Percentiles rank a stretch among this genome's conserved stretches.
Evolutionary conservation across 805 yeast genomes (phyloP).

Genomic region (Spathaspora sp.): DNA sequence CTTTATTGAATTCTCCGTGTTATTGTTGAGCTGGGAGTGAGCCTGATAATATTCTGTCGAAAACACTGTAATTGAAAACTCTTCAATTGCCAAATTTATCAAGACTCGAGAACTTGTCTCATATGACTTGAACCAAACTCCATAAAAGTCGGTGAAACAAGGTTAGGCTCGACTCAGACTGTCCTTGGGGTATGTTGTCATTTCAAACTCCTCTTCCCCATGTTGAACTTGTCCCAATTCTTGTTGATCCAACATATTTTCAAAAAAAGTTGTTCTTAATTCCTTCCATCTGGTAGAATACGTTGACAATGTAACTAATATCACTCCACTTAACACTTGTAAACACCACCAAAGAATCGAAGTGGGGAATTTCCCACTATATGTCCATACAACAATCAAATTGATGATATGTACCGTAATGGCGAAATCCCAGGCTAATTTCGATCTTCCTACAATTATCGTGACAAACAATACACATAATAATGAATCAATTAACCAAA

Average conservation of each 20-base stretch:
- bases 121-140: neutral
- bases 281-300: conserved; percentile 93
- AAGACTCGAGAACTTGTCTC: no score
- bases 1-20: no score
- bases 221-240: conserved; percentile 39
- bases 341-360: conserved; percentile 81
- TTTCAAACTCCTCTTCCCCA: neutral
- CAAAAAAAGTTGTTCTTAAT: conserved; percentile 83
- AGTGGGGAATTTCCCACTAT: conserved; percentile 64
- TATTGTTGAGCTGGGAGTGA: no score
- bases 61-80: no score
- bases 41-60: no score
- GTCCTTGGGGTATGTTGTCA: neutral
- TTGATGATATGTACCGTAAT: conserved; percentile 86
- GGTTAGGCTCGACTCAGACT: neutral
- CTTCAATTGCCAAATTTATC: no score
- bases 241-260: conserved; percentile 63
- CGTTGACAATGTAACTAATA: conserved; percentile 78
- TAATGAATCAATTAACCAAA: conserved; percentile 84
- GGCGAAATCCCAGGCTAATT: conserved; percentile 95
- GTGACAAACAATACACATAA: conserved; percentile 83
- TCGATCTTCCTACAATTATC: conserved; percentile 85
- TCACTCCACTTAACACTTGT: conserved; percentile 62
- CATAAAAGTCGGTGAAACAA: neutral
- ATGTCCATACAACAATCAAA: conserved; percentile 62